These are phyloP conservation scores for Steccherinum ochraceum DNA, from an alignment of 768 basidiomycete genomes.

Conservation along the genomic window DNA sequence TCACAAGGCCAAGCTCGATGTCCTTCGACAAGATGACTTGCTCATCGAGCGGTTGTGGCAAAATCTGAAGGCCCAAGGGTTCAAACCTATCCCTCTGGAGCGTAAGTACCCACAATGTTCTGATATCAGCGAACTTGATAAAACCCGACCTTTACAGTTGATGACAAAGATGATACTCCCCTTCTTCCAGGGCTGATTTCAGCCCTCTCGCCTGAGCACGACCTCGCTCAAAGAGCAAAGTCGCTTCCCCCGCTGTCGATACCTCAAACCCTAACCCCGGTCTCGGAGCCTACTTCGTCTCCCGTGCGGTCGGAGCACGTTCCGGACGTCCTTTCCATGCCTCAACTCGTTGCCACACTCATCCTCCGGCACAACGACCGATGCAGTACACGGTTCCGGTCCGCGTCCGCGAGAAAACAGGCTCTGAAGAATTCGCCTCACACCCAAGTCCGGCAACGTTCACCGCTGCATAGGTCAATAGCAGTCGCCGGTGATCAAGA, in stretches of 20 bases:
- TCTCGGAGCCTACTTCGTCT: background rate
- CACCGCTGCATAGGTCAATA: background rate
- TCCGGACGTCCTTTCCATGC: constrained; percentile 14
- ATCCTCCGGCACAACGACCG: constrained; percentile 21
- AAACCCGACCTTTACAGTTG: background rate
- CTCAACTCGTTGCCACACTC: constrained; percentile 21
- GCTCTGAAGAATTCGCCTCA: background rate
- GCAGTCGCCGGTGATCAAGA: background rate
- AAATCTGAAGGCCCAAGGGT: constrained; percentile 27
- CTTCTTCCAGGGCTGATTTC: too few species aligned
- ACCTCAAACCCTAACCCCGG: background rate
- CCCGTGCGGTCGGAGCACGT: background rate
- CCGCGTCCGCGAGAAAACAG: background rate
- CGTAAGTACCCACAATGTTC: background rate
- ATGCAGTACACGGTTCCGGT: constrained; percentile 12
- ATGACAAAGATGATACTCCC: too few species aligned
- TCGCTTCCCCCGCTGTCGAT: background rate
- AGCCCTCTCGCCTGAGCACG: background rate
- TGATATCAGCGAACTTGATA: background rate
- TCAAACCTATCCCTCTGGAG: constrained; percentile 13
- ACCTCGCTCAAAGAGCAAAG: background rate
- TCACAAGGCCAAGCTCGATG: constrained; percentile 2
- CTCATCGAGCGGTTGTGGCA: constrained; percentile 28
- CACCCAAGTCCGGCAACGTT: background rate
- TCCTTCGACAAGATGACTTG: constrained; percentile 22